phyloP scores from a whole-genome alignment of 305 asterid genomes.

The Fraxinus ornus region DNA sequence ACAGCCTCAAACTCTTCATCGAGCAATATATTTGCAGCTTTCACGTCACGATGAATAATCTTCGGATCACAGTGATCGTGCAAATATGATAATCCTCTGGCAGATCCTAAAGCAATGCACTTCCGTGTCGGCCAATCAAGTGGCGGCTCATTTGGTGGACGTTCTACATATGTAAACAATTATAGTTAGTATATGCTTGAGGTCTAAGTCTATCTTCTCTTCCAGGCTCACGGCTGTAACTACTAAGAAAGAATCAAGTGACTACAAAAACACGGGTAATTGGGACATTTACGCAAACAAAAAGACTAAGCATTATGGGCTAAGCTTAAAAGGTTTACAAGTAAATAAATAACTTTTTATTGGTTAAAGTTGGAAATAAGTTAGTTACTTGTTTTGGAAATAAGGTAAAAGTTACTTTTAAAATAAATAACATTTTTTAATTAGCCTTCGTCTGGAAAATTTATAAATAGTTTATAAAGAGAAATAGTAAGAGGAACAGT shows the following conservation, averaged over 20 bases:
- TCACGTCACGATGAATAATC: conserved; percentile 62
- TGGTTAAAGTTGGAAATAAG: not conserved
- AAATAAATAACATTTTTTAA: not conserved
- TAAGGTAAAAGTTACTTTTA: not conserved
- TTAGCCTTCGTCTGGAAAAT: not conserved
- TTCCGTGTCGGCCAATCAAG: conserved; percentile 57
- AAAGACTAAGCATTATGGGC: not conserved
- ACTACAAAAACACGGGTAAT: not conserved
- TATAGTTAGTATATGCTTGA: not conserved
- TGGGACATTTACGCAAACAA: not conserved
- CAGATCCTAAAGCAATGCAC: conserved; percentile 59
- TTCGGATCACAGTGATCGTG: conserved; percentile 66
- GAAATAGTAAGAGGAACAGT: not conserved
- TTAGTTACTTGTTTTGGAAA: not conserved
- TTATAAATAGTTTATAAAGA: not conserved
- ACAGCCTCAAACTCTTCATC: conserved; percentile 68
- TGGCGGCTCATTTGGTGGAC: conserved; percentile 52
- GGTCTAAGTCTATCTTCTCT: not conserved
- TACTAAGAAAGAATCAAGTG: not conserved
- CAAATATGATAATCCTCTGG: conserved; percentile 54
- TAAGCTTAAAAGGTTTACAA: not conserved
- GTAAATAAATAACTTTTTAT: not conserved
- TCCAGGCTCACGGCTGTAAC: not conserved
- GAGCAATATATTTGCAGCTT: conserved; percentile 59
- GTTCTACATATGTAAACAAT: conserved; percentile 38